Conservation (phyloP, 768 basidiomycete genomes). For the Mycena alexandri region DNA sequence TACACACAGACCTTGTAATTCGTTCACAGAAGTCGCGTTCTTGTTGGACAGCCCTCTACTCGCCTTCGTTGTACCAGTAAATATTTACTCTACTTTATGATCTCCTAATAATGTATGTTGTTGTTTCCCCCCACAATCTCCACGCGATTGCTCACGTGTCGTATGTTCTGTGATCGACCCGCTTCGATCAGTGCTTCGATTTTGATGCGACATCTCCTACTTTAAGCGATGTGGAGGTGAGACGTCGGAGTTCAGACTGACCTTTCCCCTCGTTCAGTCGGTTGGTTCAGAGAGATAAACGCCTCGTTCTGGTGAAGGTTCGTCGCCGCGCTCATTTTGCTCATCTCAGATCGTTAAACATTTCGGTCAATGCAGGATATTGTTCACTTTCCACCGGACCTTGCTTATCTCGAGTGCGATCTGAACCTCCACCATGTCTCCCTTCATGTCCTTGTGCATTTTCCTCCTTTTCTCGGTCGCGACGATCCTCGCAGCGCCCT, state of each 20-base stretch:
- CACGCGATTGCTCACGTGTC: constrained; percentile 12
- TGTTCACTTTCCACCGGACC: no score
- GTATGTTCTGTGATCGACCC: not conserved
- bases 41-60: constrained; percentile 27
- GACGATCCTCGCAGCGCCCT: constrained; percentile 51
- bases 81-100: constrained; percentile 3
- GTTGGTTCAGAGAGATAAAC: not conserved
- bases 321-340: no score
- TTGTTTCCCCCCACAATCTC: not conserved
- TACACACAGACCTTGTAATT: constrained; percentile 32
- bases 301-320: no score
- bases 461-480: constrained; percentile 47
- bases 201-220: constrained; percentile 1
- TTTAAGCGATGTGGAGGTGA: constrained; percentile 27
- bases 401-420: not conserved
- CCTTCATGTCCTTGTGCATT: constrained; percentile 42
- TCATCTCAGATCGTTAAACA: no score
- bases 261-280: constrained; percentile 8
- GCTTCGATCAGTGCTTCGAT: not conserved
- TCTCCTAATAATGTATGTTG: constrained; percentile 12
- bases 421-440: constrained; percentile 31
- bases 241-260: constrained; percentile 24
- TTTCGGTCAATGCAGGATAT: no score
- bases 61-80: constrained; percentile 27
- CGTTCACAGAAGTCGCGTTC: constrained; percentile 32